Evolutionary conservation across 1,284 basidiomycete species (phyloP), one percentile per base, ranked within the genome.

Genomic region (Bjerkandera adusta): DNA sequence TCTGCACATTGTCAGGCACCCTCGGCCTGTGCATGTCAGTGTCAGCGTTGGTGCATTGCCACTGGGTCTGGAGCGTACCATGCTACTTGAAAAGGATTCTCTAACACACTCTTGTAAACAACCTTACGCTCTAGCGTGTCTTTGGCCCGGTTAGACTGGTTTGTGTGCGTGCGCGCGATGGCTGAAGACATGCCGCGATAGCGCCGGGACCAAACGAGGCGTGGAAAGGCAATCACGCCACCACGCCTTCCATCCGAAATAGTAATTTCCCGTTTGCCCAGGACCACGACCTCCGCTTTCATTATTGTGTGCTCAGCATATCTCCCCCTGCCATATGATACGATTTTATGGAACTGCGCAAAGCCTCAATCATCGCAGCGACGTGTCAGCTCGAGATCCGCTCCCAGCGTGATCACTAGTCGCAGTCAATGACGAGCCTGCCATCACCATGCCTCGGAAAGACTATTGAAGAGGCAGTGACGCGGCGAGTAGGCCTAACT

Each of bases 1-100:
- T 83, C 61, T 89, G 87, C 7, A 84, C 47, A 57, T 83, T 82
- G 12, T 68, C 24, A 12, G 85, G 71, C n/a, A 87, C 68, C 15
- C 66, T 66, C 0, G 88, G 88, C 88, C 87, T 90, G 53, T 33
- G 41, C n/a, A 8, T 6, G 25, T 21, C 26, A 43, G 48, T 50
- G 15, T 25, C 18, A 18, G n/a, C n/a, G n/a, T n/a, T n/a, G n/a
- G n/a, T n/a, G n/a, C n/a, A n/a, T n/a, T n/a, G n/a, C n/a, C n/a
- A 35, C 36, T 34, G 34, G 18, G 45, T 48, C 34, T 20, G 36
- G 41, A 33, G 54, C 61, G 44, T 60, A 88, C 87, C 88, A 91
- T 61, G 67, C 62, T n/a, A 89, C 69, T 18, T 76, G 73, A 56
- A 85, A 84, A 1, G 88, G 87, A 52, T 78, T 89, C 44, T 83